Evolutionary conservation across 2,329 filamentous ascomycete species (phyloP), one percentile per base, ranked within the genome.

Genomic region (Aspergillus tamarii): DNA sequence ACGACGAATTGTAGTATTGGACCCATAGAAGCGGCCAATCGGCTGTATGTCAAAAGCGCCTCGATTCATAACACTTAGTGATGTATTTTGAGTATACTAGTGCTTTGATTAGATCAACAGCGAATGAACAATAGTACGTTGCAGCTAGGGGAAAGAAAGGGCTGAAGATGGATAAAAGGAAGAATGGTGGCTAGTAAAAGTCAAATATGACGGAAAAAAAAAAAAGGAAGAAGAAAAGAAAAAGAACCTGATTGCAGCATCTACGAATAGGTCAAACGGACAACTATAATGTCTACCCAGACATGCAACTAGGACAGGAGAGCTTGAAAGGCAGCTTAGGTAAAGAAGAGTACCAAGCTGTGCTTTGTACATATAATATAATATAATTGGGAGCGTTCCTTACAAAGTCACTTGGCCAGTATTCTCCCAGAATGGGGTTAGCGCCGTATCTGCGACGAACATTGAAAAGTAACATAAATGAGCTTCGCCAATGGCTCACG

Each of bases 1-100:
- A 68, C 92, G 84, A 73, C 89, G 89, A 65, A 96, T 89, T 4
- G 90, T 84, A 64, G 91, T 87, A 73, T 88, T 90, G 56, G 83
- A 82, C 62, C 89, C 89, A 46, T 81, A 81, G 74, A 94, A 94
- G 56, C 89, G 87, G 62, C 84, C 82, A 60, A 91, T 80, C n/a
- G 91, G 91, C 69, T 91, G 86, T 65, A 93, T 87, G 28, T 87
- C 77, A 74, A 93, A 93, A n/a, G 66, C 59, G 48, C 71, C 68
- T 28, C 66, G 70, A 64, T 74, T 74, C 78, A 80, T 80, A 12
- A 34, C 45, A 52, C 48, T 23, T 50, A n/a, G 5, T 10, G 32
- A 16, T 36, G n/a, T 26, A 10, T 55, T 55, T 11, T 39, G 16
- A 23, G 14, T 39, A 26, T 39, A 14, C 21, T 16, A 55, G 32